Percentiles rank a stretch among this genome's conserved stretches.
Evolutionary conservation across 2,329 filamentous ascomycete genomes (phyloP).

Genomic region (Nothopassalora personata): DNA sequence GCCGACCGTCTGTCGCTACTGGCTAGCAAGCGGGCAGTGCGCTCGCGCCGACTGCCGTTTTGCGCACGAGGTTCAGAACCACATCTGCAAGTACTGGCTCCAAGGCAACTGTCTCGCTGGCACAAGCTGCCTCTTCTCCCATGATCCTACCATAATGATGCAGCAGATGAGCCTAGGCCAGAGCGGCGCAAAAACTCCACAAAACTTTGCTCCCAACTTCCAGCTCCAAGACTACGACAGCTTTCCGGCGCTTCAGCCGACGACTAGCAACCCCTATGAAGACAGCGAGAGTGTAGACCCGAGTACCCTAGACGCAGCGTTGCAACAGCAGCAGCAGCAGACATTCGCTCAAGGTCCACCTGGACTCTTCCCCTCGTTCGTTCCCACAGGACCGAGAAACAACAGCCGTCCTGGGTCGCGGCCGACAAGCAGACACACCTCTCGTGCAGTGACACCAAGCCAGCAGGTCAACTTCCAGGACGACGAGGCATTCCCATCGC

Average conservation of each 20-base stretch:
- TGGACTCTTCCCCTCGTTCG: constrained; percentile 59
- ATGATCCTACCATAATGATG: constrained; percentile 83
- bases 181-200: constrained; percentile 56
- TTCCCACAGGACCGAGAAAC: constrained; percentile 40
- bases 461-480: constrained; percentile 71
- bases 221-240: constrained; percentile 78
- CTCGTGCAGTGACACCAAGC: constrained; percentile 56
- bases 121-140: constrained; percentile 91
- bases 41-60: constrained; percentile 93
- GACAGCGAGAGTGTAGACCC: constrained; percentile 33
- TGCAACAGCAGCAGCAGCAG: constrained; percentile 36
- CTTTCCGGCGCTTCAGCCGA: constrained; percentile 67
- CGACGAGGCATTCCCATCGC: constrained; percentile 87
- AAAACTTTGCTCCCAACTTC: constrained; percentile 60
- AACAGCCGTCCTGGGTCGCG: constrained; percentile 68
- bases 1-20: constrained; percentile 94
- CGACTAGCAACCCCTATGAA: constrained; percentile 41
- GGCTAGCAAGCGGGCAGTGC: constrained; percentile 90
- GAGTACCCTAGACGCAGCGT: constrained; percentile 39
- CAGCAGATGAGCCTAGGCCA: constrained; percentile 68
- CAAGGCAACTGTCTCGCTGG: constrained; percentile 93
- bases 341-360: constrained; percentile 50
- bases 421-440: constrained; percentile 74
- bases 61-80: constrained; percentile 90
- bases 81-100: constrained; percentile 99